Conservation (phyloP, 441 rosid genomes). For the Flueggea neowawraea region DNA sequence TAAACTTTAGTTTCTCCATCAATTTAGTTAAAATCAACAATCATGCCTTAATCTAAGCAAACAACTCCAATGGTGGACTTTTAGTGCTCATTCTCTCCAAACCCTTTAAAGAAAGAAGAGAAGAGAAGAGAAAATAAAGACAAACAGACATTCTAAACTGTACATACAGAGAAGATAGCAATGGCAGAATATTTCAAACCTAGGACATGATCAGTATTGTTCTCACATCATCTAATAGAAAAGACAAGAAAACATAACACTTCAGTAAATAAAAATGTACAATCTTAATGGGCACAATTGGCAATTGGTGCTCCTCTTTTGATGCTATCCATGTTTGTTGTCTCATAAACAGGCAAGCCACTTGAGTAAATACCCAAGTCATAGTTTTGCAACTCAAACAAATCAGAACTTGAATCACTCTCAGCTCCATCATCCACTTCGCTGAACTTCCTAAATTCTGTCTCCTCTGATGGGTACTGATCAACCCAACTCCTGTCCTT, state of each 20-base stretch:
- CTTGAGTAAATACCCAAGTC: conserved; percentile 62
- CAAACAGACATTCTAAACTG: conserved; percentile 36
- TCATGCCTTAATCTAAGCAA: conserved; percentile 33
- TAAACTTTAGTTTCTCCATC: conserved; percentile 16
- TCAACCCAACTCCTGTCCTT: conserved; percentile 30
- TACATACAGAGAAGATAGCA: conserved; percentile 20
- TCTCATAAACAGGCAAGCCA: conserved; percentile 91
- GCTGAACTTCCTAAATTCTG: conserved; percentile 22
- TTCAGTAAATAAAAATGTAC: conserved; percentile 21
- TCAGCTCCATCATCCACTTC: conserved; percentile 65
- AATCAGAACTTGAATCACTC: conserved; percentile 97
- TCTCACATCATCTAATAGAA: conserved; percentile 18
- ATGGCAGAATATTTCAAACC: conserved; percentile 13
- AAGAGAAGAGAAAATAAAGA: conserved; percentile 9
- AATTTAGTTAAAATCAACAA: conserved; percentile 26
- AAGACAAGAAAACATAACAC: conserved; percentile 15
- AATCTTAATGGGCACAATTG: conserved; percentile 28
- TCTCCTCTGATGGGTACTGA: conserved; percentile 22
- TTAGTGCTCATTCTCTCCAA: conserved; percentile 15
- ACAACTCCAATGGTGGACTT: conserved; percentile 15
- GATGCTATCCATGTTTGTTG: conserved; percentile 73
- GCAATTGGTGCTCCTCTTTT: conserved; percentile 60
- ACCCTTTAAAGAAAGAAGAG: neutral
- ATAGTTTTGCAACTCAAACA: conserved; percentile 82
- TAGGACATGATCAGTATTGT: conserved; percentile 20